Conservation (phyloP, 164 flowering plant species). For the Stephania japonica region DNA sequence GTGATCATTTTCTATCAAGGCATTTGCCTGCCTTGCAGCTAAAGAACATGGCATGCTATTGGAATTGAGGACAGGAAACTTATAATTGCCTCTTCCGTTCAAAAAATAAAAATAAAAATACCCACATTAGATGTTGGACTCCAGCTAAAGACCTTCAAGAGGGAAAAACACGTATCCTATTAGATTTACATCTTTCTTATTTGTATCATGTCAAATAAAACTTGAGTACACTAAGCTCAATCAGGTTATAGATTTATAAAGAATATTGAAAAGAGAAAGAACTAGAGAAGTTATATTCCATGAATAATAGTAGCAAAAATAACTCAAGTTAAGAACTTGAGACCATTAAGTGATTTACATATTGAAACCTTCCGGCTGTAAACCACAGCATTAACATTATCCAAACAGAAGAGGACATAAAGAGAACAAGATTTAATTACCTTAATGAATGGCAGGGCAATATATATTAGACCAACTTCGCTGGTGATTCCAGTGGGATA, state of each 20-base stretch:
- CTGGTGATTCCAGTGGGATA: slow-evolving; percentile 83
- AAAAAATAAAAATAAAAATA: too few relatives aligned
- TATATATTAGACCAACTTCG: slow-evolving; percentile 83
- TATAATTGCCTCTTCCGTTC: not conserved
- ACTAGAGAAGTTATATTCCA: not conserved
- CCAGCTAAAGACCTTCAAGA: not conserved
- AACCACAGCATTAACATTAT: too few relatives aligned
- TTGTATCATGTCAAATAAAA: not conserved
- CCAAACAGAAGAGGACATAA: not conserved
- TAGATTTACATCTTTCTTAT: not conserved
- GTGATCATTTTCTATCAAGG: not conserved
- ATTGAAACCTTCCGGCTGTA: too few relatives aligned
- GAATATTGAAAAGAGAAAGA: too few relatives aligned
- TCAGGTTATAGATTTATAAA: too few relatives aligned
- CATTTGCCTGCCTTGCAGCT: not conserved
- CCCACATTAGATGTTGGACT: not conserved
- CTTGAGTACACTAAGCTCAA: not conserved
- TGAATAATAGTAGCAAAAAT: not conserved
- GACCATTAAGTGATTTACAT: not conserved
- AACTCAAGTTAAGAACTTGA: not conserved
- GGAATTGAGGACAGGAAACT: not conserved
- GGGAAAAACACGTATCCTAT: not conserved
- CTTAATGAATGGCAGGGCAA: slow-evolving; percentile 73
- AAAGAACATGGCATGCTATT: not conserved
- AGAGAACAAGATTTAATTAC: slow-evolving; percentile 24